A percentile compares a stretch with the other conserved stretches of the same genome.
These are phyloP conservation scores for Diaporthe sp. DNA, from an alignment of 2,329 filamentous ascomycete species.

Conservation along the genomic window DNA sequence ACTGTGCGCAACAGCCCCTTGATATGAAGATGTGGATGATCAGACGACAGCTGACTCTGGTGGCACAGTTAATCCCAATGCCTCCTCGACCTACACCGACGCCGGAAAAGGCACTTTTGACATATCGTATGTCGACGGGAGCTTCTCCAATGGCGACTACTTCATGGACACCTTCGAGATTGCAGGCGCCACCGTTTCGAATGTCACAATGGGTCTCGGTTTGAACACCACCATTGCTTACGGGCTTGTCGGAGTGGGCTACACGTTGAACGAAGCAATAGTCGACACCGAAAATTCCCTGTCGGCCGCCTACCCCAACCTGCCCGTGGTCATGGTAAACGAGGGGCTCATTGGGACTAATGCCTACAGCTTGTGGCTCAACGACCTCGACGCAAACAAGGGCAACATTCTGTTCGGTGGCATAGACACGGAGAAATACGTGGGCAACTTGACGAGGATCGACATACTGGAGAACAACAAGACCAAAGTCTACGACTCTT, in stretches of 20 bases:
- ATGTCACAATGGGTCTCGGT: slow-evolving; percentile 71
- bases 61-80: slow-evolving; percentile 56
- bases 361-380: slow-evolving; percentile 79
- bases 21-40: slow-evolving; percentile 15
- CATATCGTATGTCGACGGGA: slow-evolving; percentile 73
- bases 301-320: slow-evolving; percentile 62
- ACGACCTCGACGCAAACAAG: slow-evolving; percentile 69
- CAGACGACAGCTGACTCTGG: slow-evolving; percentile 27
- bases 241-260: slow-evolving; percentile 72
- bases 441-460: slow-evolving; percentile 72
- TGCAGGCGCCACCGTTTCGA: slow-evolving; percentile 62
- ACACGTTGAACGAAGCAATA: slow-evolving; percentile 66
- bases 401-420: slow-evolving; percentile 84
- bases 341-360: slow-evolving; percentile 74
- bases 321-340: slow-evolving; percentile 74
- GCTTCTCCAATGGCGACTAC: slow-evolving; percentile 69
- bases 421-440: slow-evolving; percentile 82
- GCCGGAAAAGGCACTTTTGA: slow-evolving; percentile 60
- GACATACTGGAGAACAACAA: slow-evolving; percentile 64
- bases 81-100: slow-evolving; percentile 61
- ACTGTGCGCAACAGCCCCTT: slow-evolving; percentile 56
- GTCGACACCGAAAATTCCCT: slow-evolving; percentile 46
- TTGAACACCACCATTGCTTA: slow-evolving; percentile 65
- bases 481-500: slow-evolving; percentile 56
- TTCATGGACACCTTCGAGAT: slow-evolving; percentile 69